Conservation (phyloP, 306 rosid genomes). For the Senna tora region DNA sequence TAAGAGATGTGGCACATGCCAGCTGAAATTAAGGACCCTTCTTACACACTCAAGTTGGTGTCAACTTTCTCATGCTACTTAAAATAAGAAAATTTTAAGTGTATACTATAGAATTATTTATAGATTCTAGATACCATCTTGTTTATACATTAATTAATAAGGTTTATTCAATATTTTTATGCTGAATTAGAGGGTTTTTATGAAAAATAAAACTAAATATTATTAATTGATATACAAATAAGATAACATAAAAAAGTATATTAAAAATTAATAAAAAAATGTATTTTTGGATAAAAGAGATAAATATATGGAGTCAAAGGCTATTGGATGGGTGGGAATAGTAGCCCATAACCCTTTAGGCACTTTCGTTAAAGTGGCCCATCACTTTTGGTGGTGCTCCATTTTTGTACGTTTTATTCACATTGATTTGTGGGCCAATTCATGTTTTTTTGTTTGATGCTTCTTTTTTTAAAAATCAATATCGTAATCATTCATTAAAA, state of each 20-base stretch:
- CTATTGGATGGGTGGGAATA: background rate
- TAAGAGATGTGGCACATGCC: background rate
- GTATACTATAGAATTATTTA: too few relatives aligned
- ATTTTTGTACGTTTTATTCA: background rate
- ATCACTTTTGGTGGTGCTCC: conserved; percentile 1
- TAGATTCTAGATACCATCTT: too few relatives aligned
- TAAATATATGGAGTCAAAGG: background rate
- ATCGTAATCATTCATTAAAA: too few relatives aligned
- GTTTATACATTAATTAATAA: too few relatives aligned
- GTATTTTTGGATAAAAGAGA: too few relatives aligned
- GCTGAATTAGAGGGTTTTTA: too few relatives aligned
- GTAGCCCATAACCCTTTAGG: background rate
- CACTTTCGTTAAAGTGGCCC: background rate
- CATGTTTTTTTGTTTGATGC: background rate
- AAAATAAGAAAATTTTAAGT: too few relatives aligned
- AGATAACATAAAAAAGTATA: background rate
- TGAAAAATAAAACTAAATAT: too few relatives aligned
- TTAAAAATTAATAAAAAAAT: too few relatives aligned
- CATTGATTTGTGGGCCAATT: background rate
- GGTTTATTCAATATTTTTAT: too few relatives aligned
- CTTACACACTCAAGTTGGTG: background rate
- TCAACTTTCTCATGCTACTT: background rate
- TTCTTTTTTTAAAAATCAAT: too few relatives aligned
- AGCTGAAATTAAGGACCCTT: background rate
- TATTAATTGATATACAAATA: too few relatives aligned